Conservation (phyloP, 345 rosid genomes). For the Arabidopsis arenosa region DNA sequence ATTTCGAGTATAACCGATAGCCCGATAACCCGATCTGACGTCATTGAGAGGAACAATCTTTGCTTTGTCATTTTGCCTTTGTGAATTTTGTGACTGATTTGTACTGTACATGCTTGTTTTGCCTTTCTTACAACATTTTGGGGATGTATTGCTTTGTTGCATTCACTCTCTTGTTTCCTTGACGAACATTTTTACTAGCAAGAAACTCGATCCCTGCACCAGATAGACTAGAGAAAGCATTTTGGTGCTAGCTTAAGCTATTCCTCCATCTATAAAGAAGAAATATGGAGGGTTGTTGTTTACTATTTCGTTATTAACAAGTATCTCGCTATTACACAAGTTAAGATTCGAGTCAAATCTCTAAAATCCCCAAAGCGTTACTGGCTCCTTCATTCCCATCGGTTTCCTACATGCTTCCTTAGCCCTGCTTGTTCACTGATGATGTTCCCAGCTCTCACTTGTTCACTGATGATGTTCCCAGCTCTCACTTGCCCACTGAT, state of each 20-base stretch:
- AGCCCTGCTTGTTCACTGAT: constrained; percentile 1
- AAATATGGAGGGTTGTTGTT: not conserved
- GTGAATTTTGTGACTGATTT: too few species aligned
- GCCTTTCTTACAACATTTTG: too few species aligned
- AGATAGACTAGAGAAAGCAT: not conserved
- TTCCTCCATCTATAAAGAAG: not conserved
- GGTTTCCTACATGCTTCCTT: constrained; percentile 6
- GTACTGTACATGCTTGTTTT: too few species aligned
- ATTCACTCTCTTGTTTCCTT: too few species aligned
- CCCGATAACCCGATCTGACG: too few species aligned
- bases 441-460: not conserved
- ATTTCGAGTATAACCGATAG: too few species aligned
- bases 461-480: not conserved
- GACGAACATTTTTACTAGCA: too few species aligned
- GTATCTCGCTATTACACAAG: not conserved
- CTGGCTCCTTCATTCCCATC: constrained; percentile 8
- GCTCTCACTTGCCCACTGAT: not conserved
- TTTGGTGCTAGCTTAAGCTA: not conserved
- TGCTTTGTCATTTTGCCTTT: too few species aligned
- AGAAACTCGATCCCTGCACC: too few species aligned
- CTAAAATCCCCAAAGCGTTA: not conserved
- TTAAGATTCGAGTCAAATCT: not conserved
- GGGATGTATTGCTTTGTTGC: too few species aligned
- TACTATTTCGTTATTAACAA: not conserved
- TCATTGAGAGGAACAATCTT: too few species aligned